Conservation (phyloP, 225 moss, liverwort and hornwort species). For the Pseudoscleropodium purum region DNA sequence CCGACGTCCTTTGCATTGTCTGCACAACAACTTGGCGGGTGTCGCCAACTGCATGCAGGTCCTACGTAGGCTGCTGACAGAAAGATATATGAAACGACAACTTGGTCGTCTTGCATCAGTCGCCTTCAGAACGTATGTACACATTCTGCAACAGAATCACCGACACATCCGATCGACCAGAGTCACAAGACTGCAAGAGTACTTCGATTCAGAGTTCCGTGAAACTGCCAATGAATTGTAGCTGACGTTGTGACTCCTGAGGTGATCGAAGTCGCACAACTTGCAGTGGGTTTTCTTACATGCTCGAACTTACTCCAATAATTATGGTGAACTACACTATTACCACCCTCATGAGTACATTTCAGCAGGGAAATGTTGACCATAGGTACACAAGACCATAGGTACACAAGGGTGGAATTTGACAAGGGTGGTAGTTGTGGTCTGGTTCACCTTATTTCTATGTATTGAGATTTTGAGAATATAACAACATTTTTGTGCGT, state of each 20-base stretch:
- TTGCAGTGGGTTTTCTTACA: background rate
- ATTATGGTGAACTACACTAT: no score
- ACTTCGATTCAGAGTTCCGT: background rate
- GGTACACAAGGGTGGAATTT: no score
- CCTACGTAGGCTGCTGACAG: background rate
- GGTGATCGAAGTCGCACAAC: background rate
- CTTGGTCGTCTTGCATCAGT: no score
- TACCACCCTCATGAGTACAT: no score
- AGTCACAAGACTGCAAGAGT: no score
- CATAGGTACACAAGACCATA: no score
- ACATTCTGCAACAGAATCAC: background rate
- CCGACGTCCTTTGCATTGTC: background rate
- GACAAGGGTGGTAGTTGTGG: no score
- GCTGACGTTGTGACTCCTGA: background rate
- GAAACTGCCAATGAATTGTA: background rate
- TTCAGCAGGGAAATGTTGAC: no score
- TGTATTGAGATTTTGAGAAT: no score
- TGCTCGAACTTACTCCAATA: background rate
- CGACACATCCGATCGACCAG: background rate
- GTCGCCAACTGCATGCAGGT: no score
- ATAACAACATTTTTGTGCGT: no score
- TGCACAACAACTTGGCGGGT: background rate
- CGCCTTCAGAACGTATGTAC: background rate
- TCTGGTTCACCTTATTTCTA: no score
- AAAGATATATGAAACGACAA: background rate